Evolutionary conservation across 108 stramenopile genomes (phyloP).

Genomic region (Pelagomonas calceolata): DNA sequence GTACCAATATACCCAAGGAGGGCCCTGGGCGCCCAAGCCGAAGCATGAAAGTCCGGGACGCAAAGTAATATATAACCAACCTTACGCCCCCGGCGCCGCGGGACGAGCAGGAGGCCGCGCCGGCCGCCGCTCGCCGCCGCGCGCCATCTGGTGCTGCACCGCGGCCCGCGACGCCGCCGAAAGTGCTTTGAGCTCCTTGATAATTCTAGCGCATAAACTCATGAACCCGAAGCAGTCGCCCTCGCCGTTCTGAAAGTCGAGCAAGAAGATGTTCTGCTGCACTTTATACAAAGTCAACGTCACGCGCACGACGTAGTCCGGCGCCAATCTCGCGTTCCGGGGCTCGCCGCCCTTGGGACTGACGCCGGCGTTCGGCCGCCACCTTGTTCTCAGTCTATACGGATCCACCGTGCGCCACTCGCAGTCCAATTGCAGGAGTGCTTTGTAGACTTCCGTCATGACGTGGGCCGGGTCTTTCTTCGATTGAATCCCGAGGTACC

Average conservation of each 20-base stretch:
- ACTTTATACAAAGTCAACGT: conserved; percentile 94
- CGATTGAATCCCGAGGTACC: conserved; percentile 98
- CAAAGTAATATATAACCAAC: too few species aligned
- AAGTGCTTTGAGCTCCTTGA: conserved; percentile 92
- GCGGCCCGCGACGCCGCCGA: conserved; percentile 57
- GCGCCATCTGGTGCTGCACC: too few species aligned
- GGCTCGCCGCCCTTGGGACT: conserved; percentile 15
- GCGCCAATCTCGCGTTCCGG: background rate
- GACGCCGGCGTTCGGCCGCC: conserved; percentile 74
- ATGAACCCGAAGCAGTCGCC: conserved; percentile 97
- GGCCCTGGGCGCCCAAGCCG: too few species aligned
- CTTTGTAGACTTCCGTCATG: conserved; percentile 98
- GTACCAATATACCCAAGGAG: too few species aligned
- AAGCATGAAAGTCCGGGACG: too few species aligned
- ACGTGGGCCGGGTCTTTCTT: conserved; percentile 99
- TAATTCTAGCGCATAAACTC: conserved; percentile 92
- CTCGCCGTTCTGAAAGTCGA: conserved; percentile 92
- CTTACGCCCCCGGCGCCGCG: too few species aligned
- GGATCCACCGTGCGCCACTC: conserved; percentile 84
- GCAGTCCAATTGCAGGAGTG: conserved; percentile 80
- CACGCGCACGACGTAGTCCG: conserved; percentile 76
- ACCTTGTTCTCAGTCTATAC: conserved; percentile 88
- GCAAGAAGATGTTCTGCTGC: conserved; percentile 90
- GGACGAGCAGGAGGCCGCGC: too few species aligned
- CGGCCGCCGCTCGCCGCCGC: too few species aligned